Conservation (phyloP, 768 basidiomycete species). For the Kondoa malvinella region DNA sequence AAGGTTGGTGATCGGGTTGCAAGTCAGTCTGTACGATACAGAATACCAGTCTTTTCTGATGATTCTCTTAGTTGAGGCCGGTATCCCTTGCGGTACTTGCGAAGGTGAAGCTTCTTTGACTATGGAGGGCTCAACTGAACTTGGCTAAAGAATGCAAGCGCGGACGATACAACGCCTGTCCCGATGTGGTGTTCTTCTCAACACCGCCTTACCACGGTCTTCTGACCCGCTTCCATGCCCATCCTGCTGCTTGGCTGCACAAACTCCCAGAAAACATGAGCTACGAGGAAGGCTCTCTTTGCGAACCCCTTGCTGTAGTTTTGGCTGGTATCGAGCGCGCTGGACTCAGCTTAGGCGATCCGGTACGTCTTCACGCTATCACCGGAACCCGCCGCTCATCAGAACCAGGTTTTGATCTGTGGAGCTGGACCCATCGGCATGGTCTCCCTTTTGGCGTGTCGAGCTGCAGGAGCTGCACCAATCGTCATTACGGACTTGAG, state of each 20-base stretch:
- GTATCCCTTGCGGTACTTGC: slow-evolving; percentile 31
- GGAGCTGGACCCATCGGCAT: slow-evolving; percentile 35
- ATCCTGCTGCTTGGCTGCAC: slow-evolving; percentile 35
- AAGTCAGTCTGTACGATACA: background rate
- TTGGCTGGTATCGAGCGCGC: slow-evolving; percentile 35
- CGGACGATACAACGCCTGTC: slow-evolving; percentile 35
- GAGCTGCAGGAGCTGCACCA: slow-evolving; percentile 34
- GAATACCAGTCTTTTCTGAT: slow-evolving; percentile 7
- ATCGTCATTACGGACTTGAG: slow-evolving; percentile 37
- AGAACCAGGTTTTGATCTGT: background rate
- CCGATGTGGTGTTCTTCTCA: slow-evolving; percentile 10
- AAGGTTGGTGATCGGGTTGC: slow-evolving; percentile 27
- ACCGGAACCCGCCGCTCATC: background rate
- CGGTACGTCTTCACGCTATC: too few species aligned
- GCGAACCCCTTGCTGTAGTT: slow-evolving; percentile 33
- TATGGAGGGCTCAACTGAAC: background rate
- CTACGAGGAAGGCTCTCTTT: slow-evolving; percentile 34
- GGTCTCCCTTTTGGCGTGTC: slow-evolving; percentile 32
- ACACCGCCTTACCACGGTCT: slow-evolving; percentile 32
- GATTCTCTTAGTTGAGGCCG: slow-evolving; percentile 32
- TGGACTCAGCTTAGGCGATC: slow-evolving; percentile 32
- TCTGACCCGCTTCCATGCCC: slow-evolving; percentile 27
- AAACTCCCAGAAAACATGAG: slow-evolving; percentile 32
- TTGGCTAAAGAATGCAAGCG: slow-evolving; percentile 25
- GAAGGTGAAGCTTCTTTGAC: slow-evolving; percentile 21